Base-by-base conservation (phyloP, 805 yeast genomes). In the Soucietia sequanensis region DNA sequence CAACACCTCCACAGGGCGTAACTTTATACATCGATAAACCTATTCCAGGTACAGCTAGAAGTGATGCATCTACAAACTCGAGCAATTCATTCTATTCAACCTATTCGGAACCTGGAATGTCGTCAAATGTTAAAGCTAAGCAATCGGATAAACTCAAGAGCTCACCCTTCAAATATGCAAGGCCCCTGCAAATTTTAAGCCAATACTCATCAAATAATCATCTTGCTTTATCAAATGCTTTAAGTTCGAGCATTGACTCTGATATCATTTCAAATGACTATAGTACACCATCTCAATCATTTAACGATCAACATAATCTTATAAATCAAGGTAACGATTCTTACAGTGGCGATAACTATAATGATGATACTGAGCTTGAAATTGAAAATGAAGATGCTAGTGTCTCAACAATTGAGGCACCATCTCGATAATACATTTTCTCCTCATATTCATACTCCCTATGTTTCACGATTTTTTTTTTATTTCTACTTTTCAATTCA, bases 111-210 rank as follows among this genome's bases (percentile, higher is more conserved):
- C 20, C 27, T 6, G 22, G 16, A 22, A 16, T 27, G 29, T 17
- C 23, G n/a, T n/a, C 35, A 13, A 19, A 11, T 11, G 23, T 21
- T 8, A n/a, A n/a, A n/a, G n/a, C n/a, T n/a, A n/a, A n/a, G n/a
- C n/a, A n/a, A n/a, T n/a, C n/a, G n/a, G n/a, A n/a, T n/a, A 24
- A 24, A 24, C 14, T 12, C 30, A 24, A 28, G 25, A 15, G 41
- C 33, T n/a, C 33, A 21, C 29, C 44, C 11, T 27, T 39, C 24
- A 13, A 34, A 30, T 52, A 40, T 33, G 22, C 48, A 7, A 40
- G 47, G 28, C 60, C 61, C 14, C 57, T 54, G 57, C 57, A 54
- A 27, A 51, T 55, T 3, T 42, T 56, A 24, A 47, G 50, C 34
- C 47, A 43, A 31, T 46, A 40, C 34, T 45, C 50, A 11, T 25